A percentile compares a stretch with the other conserved stretches of the same genome.
phyloP scores from a whole-genome alignment of 2,329 filamentous ascomycete genomes.

The Chaetomium globosum region DNA sequence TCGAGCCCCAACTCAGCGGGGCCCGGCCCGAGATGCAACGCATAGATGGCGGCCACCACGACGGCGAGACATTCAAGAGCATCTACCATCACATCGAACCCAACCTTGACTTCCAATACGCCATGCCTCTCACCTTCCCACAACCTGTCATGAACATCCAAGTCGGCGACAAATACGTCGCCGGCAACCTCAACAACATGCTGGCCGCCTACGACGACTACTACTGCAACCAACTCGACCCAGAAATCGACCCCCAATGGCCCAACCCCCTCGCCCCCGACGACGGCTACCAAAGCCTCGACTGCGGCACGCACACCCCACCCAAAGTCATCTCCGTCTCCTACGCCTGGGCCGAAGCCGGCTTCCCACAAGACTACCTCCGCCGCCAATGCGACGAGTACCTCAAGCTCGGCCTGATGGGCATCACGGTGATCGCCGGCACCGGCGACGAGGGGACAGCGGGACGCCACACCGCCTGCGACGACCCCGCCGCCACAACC shows the following conservation, averaged over 20 bases:
- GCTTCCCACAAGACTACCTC: not conserved
- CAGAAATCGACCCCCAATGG: not conserved
- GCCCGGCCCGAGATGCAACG: not conserved
- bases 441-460: constrained; percentile 2
- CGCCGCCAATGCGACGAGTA: not conserved
- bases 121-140: not conserved
- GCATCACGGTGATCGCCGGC: constrained; percentile 1
- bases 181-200: not conserved
- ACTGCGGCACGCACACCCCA: constrained; percentile 3
- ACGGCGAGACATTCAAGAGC: not conserved
- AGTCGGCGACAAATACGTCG: not conserved
- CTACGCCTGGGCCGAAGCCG: not conserved
- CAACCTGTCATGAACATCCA: not conserved
- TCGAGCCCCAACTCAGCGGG: not conserved
- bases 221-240: not conserved
- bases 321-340: constrained; percentile 7
- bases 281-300: not conserved
- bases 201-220: not conserved
- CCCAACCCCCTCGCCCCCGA: not conserved
- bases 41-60: not conserved
- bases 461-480: not conserved
- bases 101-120: not conserved
- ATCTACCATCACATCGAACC: not conserved
- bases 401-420: constrained; percentile 5
- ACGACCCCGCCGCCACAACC: not conserved